A percentile compares a stretch with the other conserved stretches of the same genome.
Conservation (phyloP, 306 rosid genomes). For the Malus sylvestris region DNA sequence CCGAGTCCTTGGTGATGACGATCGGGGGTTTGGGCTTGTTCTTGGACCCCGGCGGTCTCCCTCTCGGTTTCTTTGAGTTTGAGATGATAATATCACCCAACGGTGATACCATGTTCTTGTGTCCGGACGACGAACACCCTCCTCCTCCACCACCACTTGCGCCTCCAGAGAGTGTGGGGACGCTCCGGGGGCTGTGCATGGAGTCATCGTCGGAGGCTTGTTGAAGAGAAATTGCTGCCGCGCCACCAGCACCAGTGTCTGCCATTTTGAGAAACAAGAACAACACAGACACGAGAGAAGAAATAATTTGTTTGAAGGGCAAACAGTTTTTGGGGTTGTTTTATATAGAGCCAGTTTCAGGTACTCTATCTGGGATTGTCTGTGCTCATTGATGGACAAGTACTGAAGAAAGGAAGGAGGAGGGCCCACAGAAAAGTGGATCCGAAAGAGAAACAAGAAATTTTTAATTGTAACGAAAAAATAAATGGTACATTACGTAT, state of each 20-base stretch:
- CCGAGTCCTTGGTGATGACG: conserved; percentile 19
- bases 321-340: background rate
- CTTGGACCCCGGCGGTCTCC: conserved; percentile 63
- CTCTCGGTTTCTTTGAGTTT: conserved; percentile 33
- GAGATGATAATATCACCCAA: background rate
- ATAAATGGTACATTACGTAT: no score
- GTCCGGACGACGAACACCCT: conserved; percentile 13
- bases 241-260: background rate
- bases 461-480: no score
- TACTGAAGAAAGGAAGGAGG: background rate
- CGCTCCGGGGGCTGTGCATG: conserved; percentile 20
- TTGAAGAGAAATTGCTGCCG: conserved; percentile 13
- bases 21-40: conserved; percentile 57
- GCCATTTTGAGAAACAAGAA: conserved; percentile 20
- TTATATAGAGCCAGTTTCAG: background rate
- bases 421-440: background rate
- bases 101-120: background rate
- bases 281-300: background rate
- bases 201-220: conserved; percentile 21
- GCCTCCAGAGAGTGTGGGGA: conserved; percentile 6
- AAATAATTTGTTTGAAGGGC: background rate
- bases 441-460: background rate
- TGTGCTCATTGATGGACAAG: background rate
- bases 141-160: background rate
- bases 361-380: background rate